Percentiles rank a stretch among this genome's conserved stretches.
Conservation (phyloP, 192 early-diverging fungal genomes). For the Linnemannia exigua region DNA sequence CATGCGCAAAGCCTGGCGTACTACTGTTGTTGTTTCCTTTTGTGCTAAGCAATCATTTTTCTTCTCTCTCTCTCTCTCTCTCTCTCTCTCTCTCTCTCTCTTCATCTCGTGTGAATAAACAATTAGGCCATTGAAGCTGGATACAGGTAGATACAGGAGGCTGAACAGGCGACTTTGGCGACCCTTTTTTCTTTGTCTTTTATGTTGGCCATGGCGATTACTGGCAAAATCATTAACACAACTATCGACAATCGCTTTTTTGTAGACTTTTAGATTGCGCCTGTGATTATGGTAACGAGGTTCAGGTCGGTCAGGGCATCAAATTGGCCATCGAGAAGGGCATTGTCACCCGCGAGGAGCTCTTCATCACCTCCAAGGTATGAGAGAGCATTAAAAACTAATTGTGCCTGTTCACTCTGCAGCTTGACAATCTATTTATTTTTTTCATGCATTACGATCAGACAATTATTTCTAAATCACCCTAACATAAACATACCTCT, state of each 20-base stretch:
- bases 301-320: slow-evolving; percentile 72
- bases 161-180: no score
- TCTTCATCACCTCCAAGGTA: slow-evolving; percentile 73
- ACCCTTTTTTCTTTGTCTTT: no score
- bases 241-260: neutral
- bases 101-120: neutral
- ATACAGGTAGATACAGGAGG: slow-evolving; percentile 39
- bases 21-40: neutral
- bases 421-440: no score
- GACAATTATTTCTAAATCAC: neutral
- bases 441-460: no score
- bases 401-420: neutral
- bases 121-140: slow-evolving; percentile 46
- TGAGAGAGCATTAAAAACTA: no score
- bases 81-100: neutral
- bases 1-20: neutral
- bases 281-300: slow-evolving; percentile 74
- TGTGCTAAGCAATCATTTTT: neutral
- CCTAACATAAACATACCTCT: neutral
- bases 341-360: slow-evolving; percentile 67
- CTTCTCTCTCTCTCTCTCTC: no score
- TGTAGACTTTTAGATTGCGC: slow-evolving; percentile 65
- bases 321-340: slow-evolving; percentile 63
- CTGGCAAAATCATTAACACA: neutral
- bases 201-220: no score